Evolutionary conservation across 1,139 yeast species (phyloP).

Genomic region (Debaryomyces robertsiae): DNA sequence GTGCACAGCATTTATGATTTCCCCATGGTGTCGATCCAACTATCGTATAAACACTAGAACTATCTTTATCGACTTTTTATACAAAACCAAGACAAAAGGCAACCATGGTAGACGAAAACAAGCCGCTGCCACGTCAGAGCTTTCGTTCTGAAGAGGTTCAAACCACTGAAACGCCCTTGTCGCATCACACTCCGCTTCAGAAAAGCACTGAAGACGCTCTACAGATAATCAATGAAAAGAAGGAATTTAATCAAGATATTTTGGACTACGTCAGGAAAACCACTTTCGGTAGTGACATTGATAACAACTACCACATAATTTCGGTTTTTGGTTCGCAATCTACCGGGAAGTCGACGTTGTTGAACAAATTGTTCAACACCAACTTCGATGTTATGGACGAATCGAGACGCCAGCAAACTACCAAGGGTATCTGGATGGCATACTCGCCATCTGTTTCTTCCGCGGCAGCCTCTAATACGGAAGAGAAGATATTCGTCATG

Average conservation of each 20-base stretch:
- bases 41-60: too few species aligned
- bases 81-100: too few species aligned
- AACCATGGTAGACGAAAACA: constrained; percentile 2
- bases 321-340: constrained; percentile 97
- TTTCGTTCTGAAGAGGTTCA: constrained; percentile 13
- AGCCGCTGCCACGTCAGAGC: not conserved
- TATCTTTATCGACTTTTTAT: not conserved
- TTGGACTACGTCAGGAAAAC: constrained; percentile 43
- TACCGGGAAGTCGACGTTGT: constrained; percentile 91
- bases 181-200: constrained; percentile 48
- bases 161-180: constrained; percentile 27
- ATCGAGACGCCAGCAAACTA: constrained; percentile 75
- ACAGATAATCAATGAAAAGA: constrained; percentile 80
- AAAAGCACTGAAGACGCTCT: constrained; percentile 47
- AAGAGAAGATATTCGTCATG: constrained; percentile 68
- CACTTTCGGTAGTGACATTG: constrained; percentile 39
- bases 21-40: constrained; percentile 6
- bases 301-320: constrained; percentile 81
- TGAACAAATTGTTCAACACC: constrained; percentile 84
- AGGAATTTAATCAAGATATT: constrained; percentile 54
- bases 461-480: constrained; percentile 21
- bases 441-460: constrained; percentile 52
- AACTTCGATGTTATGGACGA: constrained; percentile 94
- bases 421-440: constrained; percentile 95
- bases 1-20: constrained; percentile 3